Evolutionary conservation across 2,329 filamentous ascomycete genomes (phyloP), one percentile per base, ranked within the genome.

Genomic region (Verticillium isaacii): DNA sequence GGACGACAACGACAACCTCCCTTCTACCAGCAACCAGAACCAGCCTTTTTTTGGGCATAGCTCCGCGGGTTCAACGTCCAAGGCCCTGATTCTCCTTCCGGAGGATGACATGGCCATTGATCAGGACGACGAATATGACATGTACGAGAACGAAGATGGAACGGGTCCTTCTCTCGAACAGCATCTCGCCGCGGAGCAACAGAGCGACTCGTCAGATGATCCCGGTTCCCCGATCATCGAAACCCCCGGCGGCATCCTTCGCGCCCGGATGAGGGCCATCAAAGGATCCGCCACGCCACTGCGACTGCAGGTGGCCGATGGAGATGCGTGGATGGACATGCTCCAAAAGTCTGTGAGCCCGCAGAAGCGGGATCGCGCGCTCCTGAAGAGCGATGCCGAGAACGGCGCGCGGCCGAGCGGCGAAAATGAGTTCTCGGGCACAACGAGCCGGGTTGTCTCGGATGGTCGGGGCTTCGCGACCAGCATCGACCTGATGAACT

Each of bases 401-500:
- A 79, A 89, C 78, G 32, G 50, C 37, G 60, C 52, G n/a, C 41
- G 32, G 29, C n/a, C 36, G 5, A 39, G 39, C n/a, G 15, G 29
- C 25, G 67, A 88, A 68, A 81, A 79, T 29, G 29, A 8, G 12
- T 41, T 45, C 17, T 37, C 36, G n/a, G 25, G 52, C 14, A 55
- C 61, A 15, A 76, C 74, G 60, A 73, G 72, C 50, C 73, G 72
- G 45, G 66, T 72, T 32, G 70, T 75, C 19, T 64, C 74, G 45
- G 82, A 85, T 68, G 81, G 83, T 60, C 85, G 86, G 66, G 89
- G 89, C 1, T 94, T 97, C 75, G 85, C 88, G 23, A 97, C 90
- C 23, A 93, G 91, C 71, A 96, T 98, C 77, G 95, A 97, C 79
- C 80, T 97, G 73, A 97, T 97, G 92, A 94, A 96, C 73, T 96